A percentile compares a stretch with the other conserved stretches of the same genome.
phyloP scores from a whole-genome alignment of 139 green algal genomes.

The Tetradesmus obliquus region DNA sequence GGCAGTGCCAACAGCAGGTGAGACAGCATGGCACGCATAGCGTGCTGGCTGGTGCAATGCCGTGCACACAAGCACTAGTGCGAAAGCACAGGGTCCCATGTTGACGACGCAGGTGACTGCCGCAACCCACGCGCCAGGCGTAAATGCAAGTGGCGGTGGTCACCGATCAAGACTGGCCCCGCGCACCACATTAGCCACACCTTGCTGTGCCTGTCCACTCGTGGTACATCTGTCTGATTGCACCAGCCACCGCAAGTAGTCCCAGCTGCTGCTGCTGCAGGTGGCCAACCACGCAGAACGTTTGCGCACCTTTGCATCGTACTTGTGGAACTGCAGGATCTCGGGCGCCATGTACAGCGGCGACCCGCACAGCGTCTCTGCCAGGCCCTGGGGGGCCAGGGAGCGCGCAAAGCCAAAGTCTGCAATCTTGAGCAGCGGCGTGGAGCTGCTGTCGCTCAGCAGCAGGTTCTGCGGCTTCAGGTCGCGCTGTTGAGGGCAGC shows the following conservation, averaged over 20 bases:
- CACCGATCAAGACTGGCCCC: too few relatives aligned
- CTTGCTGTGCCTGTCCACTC: too few relatives aligned
- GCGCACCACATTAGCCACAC: too few relatives aligned
- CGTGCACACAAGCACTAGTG: too few relatives aligned
- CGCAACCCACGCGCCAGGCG: too few relatives aligned
- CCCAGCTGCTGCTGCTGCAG: too few relatives aligned
- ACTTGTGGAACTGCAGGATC: constrained; percentile 86
- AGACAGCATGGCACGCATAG: neutral
- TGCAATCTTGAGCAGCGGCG: constrained; percentile 92
- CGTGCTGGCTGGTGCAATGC: too few relatives aligned
- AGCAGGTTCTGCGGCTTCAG: constrained; percentile 99
- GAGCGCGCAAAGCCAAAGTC: constrained; percentile 99
- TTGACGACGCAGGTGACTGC: too few relatives aligned
- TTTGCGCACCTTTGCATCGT: constrained; percentile 48
- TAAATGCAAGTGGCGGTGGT: too few relatives aligned
- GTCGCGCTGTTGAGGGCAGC: constrained; percentile 78
- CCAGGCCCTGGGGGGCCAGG: constrained; percentile 90
- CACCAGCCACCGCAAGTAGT: too few relatives aligned
- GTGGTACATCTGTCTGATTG: too few relatives aligned
- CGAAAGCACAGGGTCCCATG: too few relatives aligned
- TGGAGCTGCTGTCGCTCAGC: constrained; percentile 62
- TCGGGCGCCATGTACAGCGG: constrained; percentile 99
- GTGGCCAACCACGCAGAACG: neutral
- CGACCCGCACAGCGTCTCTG: constrained; percentile 96
- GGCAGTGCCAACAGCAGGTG: constrained; percentile 19